Conservation (phyloP, 2,329 filamentous ascomycete species). For the Aureobasidium musti region DNA sequence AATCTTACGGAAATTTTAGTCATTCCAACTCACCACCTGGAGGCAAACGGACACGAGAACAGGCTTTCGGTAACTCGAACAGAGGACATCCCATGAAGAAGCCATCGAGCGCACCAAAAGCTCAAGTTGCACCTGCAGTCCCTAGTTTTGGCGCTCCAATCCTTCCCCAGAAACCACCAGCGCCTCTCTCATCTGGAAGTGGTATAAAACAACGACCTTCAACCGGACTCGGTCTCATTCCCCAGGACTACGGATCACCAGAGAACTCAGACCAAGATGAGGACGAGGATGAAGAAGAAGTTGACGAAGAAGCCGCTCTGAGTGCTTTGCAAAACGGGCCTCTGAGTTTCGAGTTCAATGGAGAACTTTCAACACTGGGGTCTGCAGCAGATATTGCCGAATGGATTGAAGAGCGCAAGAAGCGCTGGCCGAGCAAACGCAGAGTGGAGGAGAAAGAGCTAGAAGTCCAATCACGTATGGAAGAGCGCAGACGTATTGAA, state of each 20-base stretch:
- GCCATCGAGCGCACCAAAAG: conserved; percentile 15
- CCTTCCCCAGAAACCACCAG: conserved; percentile 27
- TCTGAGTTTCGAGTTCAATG: conserved; percentile 58
- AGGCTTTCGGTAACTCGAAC: conserved; percentile 20
- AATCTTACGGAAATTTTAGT: neutral
- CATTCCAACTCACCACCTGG: neutral
- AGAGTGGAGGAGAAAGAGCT: conserved; percentile 61
- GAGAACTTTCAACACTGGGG: conserved; percentile 56
- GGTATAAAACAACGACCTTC: conserved; percentile 68
- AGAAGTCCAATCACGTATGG: conserved; percentile 31
- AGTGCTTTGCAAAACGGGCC: conserved; percentile 11
- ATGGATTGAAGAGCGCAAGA: conserved; percentile 79
- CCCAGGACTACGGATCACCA: conserved; percentile 39
- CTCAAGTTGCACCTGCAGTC: conserved; percentile 37
- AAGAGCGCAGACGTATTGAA: conserved; percentile 38
- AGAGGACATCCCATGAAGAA: conserved; percentile 32
- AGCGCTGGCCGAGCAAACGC: conserved; percentile 76
- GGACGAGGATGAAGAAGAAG: conserved; percentile 61
- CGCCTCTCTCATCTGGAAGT: conserved; percentile 29
- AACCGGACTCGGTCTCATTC: conserved; percentile 71
- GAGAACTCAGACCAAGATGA: conserved; percentile 35
- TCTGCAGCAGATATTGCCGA: conserved; percentile 68
- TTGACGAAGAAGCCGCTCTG: conserved; percentile 66
- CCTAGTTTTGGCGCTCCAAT: conserved; percentile 40
- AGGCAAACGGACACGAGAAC: conserved; percentile 21